phyloP scores from a whole-genome alignment of 148 eudicot genomes.

The Hydrangea macrophylla region DNA sequence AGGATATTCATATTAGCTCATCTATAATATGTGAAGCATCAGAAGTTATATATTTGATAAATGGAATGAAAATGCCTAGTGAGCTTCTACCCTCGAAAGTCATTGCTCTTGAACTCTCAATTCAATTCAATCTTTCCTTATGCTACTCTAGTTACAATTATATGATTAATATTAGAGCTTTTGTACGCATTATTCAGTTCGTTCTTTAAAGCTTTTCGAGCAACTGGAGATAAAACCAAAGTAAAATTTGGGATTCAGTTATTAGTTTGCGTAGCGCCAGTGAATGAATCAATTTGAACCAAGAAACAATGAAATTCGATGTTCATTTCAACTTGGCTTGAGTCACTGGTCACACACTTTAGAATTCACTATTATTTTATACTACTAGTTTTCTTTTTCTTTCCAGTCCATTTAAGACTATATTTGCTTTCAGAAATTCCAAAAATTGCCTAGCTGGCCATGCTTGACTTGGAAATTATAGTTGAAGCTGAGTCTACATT shows the following conservation, averaged over 20 bases:
- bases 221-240: no score
- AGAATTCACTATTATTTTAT: constrained; percentile 18
- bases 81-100: background rate
- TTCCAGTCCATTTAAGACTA: constrained; percentile 6
- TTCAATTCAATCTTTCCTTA: background rate
- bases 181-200: no score
- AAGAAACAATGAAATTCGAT: background rate
- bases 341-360: constrained; percentile 42
- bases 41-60: background rate
- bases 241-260: no score
- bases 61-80: no score
- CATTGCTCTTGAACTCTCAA: background rate
- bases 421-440: background rate
- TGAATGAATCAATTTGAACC: background rate
- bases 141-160: background rate
- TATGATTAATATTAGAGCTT: no score
- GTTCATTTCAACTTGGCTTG: constrained; percentile 24
- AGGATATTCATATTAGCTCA: background rate
- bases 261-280: background rate
- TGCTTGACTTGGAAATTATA: constrained; percentile 29
- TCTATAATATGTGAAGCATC: background rate
- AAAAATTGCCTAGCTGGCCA: constrained; percentile 35
- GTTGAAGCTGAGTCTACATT: no score
- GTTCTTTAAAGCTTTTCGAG: no score
- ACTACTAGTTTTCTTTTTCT: constrained; percentile 20